Evolutionary conservation across 1,284 basidiomycete genomes (phyloP).

Genomic region (Puccinia novopanici): DNA sequence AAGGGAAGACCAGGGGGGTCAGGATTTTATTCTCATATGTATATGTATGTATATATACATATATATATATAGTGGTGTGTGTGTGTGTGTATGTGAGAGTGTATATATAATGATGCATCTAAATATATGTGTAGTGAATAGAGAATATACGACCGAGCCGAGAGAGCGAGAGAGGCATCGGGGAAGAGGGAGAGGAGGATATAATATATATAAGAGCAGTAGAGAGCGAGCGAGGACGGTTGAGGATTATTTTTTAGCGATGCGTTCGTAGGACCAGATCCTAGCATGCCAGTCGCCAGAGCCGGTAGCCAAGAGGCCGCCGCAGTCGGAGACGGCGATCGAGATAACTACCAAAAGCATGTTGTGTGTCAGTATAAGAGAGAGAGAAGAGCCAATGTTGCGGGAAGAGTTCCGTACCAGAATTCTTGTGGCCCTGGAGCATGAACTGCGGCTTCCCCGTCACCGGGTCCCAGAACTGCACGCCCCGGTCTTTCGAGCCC

Average conservation of each 20-base stretch:
- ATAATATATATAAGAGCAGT: neutral
- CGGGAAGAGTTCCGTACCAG: slow-evolving; percentile 62
- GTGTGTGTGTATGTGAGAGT: too few relatives aligned
- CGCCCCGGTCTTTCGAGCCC: slow-evolving; percentile 84
- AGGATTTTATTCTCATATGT: too few relatives aligned
- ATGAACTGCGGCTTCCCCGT: slow-evolving; percentile 76
- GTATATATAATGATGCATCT: too few relatives aligned
- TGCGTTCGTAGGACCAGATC: slow-evolving; percentile 65
- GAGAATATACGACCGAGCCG: too few relatives aligned
- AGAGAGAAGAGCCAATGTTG: too few relatives aligned
- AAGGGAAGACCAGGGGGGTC: too few relatives aligned
- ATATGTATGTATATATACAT: too few relatives aligned
- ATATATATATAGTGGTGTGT: too few relatives aligned
- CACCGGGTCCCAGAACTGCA: slow-evolving; percentile 82
- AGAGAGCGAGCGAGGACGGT: neutral
- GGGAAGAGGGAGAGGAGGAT: too few relatives aligned
- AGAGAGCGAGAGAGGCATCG: too few relatives aligned
- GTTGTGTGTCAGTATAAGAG: too few relatives aligned
- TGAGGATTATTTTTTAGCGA: slow-evolving; percentile 5
- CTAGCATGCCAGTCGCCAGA: slow-evolving; percentile 81
- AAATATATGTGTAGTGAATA: too few relatives aligned
- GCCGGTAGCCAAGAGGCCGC: slow-evolving; percentile 77
- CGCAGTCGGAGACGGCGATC: slow-evolving; percentile 75
- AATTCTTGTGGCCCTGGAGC: slow-evolving; percentile 86
- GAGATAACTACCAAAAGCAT: slow-evolving; percentile 67